Conservation (phyloP, 768 basidiomycete species). For the Clitopilus passeckerianus region DNA sequence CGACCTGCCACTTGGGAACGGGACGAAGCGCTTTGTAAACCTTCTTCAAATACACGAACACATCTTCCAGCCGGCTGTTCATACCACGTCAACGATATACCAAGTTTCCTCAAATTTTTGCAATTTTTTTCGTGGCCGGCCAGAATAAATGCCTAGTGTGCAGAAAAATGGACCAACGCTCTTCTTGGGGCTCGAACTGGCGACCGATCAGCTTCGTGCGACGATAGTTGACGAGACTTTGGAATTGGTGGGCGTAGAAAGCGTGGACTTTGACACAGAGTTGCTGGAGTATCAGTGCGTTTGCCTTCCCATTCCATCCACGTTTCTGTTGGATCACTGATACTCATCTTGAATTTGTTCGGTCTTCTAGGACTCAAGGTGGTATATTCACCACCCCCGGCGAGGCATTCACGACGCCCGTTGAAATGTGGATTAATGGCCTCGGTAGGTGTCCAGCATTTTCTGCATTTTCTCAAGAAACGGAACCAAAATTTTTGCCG, state of each 20-base stretch:
- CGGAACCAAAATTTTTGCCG: slow-evolving; percentile 61
- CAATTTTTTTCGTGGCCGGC: background rate
- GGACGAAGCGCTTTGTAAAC: background rate
- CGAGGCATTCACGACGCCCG: slow-evolving; percentile 82
- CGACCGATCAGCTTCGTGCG: slow-evolving; percentile 79
- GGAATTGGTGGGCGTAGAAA: slow-evolving; percentile 78
- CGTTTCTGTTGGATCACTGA: slow-evolving; percentile 9
- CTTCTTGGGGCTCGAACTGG: slow-evolving; percentile 84
- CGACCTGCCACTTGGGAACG: background rate
- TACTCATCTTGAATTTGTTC: background rate
- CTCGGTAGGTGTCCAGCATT: slow-evolving; percentile 52
- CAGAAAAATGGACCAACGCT: slow-evolving; percentile 44
- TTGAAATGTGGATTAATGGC: slow-evolving; percentile 89
- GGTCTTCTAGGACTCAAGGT: slow-evolving; percentile 61
- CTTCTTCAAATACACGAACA: background rate
- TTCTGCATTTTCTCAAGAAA: slow-evolving; percentile 19
- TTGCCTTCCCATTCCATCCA: slow-evolving; percentile 4
- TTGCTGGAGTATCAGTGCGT: slow-evolving; percentile 79
- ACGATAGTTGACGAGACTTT: slow-evolving; percentile 80
- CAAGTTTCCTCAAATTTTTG: background rate
- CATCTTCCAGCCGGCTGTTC: background rate
- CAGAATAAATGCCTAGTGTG: slow-evolving; percentile 35
- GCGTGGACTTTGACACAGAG: slow-evolving; percentile 80
- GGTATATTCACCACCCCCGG: slow-evolving; percentile 85
- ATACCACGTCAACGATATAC: slow-evolving; percentile 1